Evolutionary conservation across 1,284 basidiomycete species (phyloP), one percentile per base, ranked within the genome.

Genomic region (Ceratobasidium sp.): DNA sequence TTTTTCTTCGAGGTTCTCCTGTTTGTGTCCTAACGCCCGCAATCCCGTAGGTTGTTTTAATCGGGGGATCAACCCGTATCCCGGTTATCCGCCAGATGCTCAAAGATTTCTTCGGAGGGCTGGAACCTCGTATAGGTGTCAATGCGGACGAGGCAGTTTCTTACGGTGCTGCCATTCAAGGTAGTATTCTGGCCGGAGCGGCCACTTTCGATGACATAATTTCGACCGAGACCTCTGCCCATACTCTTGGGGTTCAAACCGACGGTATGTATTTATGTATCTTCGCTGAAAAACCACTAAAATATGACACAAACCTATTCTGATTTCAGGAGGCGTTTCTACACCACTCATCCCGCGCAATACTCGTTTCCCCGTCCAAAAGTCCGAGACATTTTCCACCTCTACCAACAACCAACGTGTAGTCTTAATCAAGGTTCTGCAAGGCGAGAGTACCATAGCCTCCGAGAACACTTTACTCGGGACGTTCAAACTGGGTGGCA

Each of bases 81-180:
- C 97, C 97, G 83, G 99, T 99, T 90, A 95, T 99, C 83, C 97
- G 99, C 88, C 91, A 96, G 42, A 93, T 99, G 80, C 96, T 99
- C 79, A 99, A 97, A 80, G 98, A 99, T 86, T 96, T 93, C 91
- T 99, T 99, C 86, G 94, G 94, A 86, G 96, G 96, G 80, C 96
- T 96, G 84, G 94, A 97, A 86, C 88, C 98, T 84, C 95, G 95
- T 90, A 95, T 95, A 89, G 93, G 91, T 86, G 99, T 99, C 91
- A 99, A 99, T 93, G 98, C 98, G 80, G 97, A 99, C 83, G 98
- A 99, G 89, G 98, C 98, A 80, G 97, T 99, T 81, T 97, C 98
- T 52, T 99, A 98, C 87, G 98, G 98, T 90, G 98, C 97, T 81
- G 97, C 98, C 81, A 97, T 99, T 83, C 98, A 99, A 89, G 97